Conservation (phyloP, 352 stramenopile genomes). For the Globisporangium viniferum region DNA sequence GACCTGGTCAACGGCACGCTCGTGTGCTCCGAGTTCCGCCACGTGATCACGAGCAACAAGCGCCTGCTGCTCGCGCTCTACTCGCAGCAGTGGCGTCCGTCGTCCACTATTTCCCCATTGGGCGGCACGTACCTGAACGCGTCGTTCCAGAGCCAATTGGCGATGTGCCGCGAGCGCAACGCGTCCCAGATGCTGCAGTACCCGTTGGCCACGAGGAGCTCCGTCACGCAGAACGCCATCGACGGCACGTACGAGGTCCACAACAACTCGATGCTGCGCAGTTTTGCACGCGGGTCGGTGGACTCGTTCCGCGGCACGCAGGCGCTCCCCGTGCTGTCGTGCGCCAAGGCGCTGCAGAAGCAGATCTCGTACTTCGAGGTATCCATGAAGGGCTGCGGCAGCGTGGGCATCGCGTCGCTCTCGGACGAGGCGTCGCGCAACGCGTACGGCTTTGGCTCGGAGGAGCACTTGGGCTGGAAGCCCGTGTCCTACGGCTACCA, state of each 20-base stretch:
- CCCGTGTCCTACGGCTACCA: slow-evolving; percentile 82
- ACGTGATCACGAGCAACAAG: slow-evolving; percentile 39
- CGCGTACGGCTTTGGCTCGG: slow-evolving; percentile 79
- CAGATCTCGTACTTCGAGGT: slow-evolving; percentile 80
- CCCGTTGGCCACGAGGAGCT: slow-evolving; percentile 60
- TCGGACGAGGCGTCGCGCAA: slow-evolving; percentile 46
- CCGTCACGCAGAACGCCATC: slow-evolving; percentile 21
- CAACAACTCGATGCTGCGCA: slow-evolving; percentile 86
- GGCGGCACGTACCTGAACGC: slow-evolving; percentile 34
- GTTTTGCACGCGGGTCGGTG: slow-evolving; percentile 59
- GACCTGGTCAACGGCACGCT: slow-evolving; percentile 40
- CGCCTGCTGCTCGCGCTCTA: slow-evolving; percentile 59
- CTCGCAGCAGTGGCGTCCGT: slow-evolving; percentile 49
- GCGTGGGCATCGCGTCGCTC: slow-evolving; percentile 71
- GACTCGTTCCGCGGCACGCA: slow-evolving; percentile 67
- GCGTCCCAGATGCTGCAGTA: slow-evolving; percentile 22
- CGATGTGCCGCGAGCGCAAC: slow-evolving; percentile 37
- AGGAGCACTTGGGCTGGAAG: slow-evolving; percentile 82
- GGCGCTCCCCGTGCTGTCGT: slow-evolving; percentile 51
- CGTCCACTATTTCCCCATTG: slow-evolving; percentile 18
- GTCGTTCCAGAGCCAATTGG: slow-evolving; percentile 41
- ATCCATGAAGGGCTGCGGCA: slow-evolving; percentile 64
- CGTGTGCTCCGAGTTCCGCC: slow-evolving; percentile 58
- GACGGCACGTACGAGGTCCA: slow-evolving; percentile 47
- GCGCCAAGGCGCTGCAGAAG: slow-evolving; percentile 47